Percentiles rank a stretch among this genome's conserved stretches.
These are phyloP conservation scores for Cyberlindnera japonica DNA, from an alignment of 805 yeast species.

Conservation along the genomic window DNA sequence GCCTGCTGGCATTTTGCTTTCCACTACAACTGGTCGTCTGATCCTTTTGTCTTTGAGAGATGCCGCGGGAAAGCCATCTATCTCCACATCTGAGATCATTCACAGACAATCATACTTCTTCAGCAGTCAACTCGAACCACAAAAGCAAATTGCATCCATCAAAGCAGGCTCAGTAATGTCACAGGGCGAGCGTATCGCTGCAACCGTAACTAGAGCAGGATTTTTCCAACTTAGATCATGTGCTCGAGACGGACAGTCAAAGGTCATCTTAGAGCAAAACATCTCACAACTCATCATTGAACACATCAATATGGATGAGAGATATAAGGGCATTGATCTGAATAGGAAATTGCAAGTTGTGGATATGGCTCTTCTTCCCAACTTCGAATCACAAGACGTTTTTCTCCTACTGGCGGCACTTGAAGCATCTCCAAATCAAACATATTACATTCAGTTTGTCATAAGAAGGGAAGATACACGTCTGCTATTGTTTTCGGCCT, in stretches of 20 bases:
- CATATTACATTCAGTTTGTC: slow-evolving; percentile 49
- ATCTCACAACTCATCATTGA: slow-evolving; percentile 35
- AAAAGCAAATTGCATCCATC: slow-evolving; percentile 51
- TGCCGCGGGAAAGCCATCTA: slow-evolving; percentile 56
- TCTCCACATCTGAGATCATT: slow-evolving; percentile 27
- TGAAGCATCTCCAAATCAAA: slow-evolving; percentile 26
- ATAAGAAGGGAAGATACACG: slow-evolving; percentile 48
- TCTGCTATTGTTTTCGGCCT: slow-evolving; percentile 57
- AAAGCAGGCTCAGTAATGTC: slow-evolving; percentile 49
- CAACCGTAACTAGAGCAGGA: slow-evolving; percentile 41
- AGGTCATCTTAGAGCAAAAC: slow-evolving; percentile 34
- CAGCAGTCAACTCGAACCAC: slow-evolving; percentile 25
- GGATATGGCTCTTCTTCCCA: slow-evolving; percentile 53
- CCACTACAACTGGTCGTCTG: slow-evolving; percentile 69
- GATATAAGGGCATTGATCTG: slow-evolving; percentile 43
- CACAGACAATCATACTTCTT: slow-evolving; percentile 34
- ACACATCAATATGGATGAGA: slow-evolving; percentile 33
- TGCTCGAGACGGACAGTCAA: slow-evolving; percentile 41
- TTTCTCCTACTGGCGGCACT: slow-evolving; percentile 46
- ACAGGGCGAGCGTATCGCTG: slow-evolving; percentile 45
- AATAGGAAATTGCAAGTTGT: slow-evolving; percentile 46
- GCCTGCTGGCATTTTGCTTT: slow-evolving; percentile 69
- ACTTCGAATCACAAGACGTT: slow-evolving; percentile 34
- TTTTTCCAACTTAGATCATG: slow-evolving; percentile 47
- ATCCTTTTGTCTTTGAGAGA: slow-evolving; percentile 63